These are phyloP conservation scores for Macrophomina tecta DNA, from an alignment of 2,329 filamentous ascomycete species.

Conservation along the genomic window DNA sequence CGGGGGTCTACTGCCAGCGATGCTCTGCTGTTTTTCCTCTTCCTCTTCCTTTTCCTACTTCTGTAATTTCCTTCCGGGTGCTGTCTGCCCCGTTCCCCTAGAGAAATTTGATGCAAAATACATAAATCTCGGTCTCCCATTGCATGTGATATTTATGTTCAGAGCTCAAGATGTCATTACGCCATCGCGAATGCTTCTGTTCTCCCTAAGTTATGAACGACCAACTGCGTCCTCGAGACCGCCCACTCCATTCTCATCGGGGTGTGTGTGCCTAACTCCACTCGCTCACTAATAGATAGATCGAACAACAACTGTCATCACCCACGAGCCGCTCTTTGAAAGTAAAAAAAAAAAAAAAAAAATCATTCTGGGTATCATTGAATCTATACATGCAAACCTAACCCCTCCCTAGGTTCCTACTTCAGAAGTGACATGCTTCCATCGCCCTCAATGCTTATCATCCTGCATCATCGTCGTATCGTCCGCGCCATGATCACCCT, in stretches of 20 bases:
- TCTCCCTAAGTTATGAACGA: too few species aligned
- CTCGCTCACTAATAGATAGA: too few species aligned
- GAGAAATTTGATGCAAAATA: conserved; percentile 20
- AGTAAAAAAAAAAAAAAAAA: neutral
- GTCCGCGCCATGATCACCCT: conserved; percentile 33
- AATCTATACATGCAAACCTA: neutral
- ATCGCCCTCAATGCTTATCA: conserved; percentile 13
- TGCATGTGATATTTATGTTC: too few species aligned
- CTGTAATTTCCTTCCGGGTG: conserved; percentile 21
- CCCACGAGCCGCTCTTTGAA: too few species aligned
- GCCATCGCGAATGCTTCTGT: too few species aligned
- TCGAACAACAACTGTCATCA: too few species aligned
- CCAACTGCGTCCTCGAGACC: too few species aligned
- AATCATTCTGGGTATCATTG: neutral
- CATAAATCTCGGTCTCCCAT: neutral
- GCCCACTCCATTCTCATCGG: too few species aligned
- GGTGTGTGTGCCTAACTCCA: too few species aligned
- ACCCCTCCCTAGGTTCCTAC: neutral
- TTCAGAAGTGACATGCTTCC: conserved; percentile 19
- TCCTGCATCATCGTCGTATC: conserved; percentile 22
- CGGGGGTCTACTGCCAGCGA: conserved; percentile 20
- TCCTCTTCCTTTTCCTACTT: neutral
- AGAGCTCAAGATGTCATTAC: too few species aligned
- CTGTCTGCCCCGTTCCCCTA: conserved; percentile 3
- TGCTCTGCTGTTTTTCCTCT: conserved; percentile 10